These are phyloP conservation scores for Pistacia integerrima DNA, from an alignment of 345 rosid genomes.

Conservation along the genomic window DNA sequence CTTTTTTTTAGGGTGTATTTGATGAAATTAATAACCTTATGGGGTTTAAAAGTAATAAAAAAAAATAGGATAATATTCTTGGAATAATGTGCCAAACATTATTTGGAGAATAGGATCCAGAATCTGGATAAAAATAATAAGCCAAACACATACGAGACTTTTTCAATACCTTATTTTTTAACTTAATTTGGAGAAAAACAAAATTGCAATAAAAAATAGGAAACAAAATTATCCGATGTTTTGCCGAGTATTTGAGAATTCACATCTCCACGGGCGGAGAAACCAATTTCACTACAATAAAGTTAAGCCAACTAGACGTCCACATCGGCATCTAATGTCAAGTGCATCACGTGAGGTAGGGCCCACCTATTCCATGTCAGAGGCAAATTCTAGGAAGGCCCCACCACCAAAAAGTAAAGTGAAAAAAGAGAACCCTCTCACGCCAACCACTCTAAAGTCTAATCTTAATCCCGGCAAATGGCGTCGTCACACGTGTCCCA, in stretches of 20 bases:
- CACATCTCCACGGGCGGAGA: neutral
- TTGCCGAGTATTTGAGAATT: neutral
- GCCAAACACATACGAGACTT: too few relatives aligned
- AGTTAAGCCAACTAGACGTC: slow-evolving; percentile 1
- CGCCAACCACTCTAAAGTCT: neutral
- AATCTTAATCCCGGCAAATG: neutral
- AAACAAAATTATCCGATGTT: neutral
- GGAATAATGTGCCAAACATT: too few relatives aligned
- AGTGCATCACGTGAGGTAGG: neutral
- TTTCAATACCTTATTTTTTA: too few relatives aligned
- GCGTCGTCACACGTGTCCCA: neutral
- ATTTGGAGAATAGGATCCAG: too few relatives aligned
- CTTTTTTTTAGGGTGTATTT: too few relatives aligned
- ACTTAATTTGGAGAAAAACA: too few relatives aligned
- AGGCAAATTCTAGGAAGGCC: neutral
- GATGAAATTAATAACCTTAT: too few relatives aligned
- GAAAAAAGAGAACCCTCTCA: neutral
- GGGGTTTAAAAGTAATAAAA: too few relatives aligned
- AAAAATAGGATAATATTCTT: too few relatives aligned
- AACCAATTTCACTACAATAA: neutral
- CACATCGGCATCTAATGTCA: slow-evolving; percentile 19
- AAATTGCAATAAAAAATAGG: neutral
- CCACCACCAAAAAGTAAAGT: slow-evolving; percentile 17
- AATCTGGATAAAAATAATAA: too few relatives aligned
- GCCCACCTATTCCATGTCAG: slow-evolving; percentile 20